Percentiles rank a stretch among this genome's conserved stretches.
phyloP scores from a whole-genome alignment of 2,329 filamentous ascomycete genomes.

The Alternaria incomplexa region DNA sequence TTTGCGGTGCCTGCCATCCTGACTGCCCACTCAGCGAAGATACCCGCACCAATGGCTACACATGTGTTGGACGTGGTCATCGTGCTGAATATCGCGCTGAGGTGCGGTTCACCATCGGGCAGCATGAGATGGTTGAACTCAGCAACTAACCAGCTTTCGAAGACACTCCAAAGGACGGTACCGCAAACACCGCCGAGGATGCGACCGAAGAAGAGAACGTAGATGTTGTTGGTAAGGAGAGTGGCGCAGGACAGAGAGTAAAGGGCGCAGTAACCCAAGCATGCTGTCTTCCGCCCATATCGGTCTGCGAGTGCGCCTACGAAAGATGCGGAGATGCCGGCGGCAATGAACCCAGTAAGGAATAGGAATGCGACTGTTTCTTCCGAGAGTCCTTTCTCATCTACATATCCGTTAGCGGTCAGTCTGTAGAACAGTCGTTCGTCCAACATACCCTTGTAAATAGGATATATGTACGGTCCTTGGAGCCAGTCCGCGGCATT shows the following conservation, averaged over 20 bases:
- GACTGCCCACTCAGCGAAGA: slow-evolving; percentile 61
- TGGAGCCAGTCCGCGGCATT: slow-evolving; percentile 57
- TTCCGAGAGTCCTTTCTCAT: slow-evolving; percentile 56
- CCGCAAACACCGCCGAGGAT: slow-evolving; percentile 62
- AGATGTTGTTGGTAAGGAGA: slow-evolving; percentile 56
- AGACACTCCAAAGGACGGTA: slow-evolving; percentile 64
- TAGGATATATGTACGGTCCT: slow-evolving; percentile 59
- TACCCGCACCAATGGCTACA: slow-evolving; percentile 61
- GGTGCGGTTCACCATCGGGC: slow-evolving; percentile 50
- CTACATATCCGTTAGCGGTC: slow-evolving; percentile 18
- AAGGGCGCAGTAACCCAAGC: slow-evolving; percentile 61
- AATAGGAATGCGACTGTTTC: slow-evolving; percentile 50
- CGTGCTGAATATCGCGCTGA: slow-evolving; percentile 61
- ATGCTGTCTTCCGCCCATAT: slow-evolving; percentile 60
- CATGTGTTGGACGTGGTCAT: slow-evolving; percentile 55
- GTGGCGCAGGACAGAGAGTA: slow-evolving; percentile 62
- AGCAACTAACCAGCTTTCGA: slow-evolving; percentile 68
- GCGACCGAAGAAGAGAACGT: slow-evolving; percentile 59
- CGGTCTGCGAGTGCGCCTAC: slow-evolving; percentile 58
- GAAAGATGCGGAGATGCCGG: slow-evolving; percentile 57
- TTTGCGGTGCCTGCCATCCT: slow-evolving; percentile 55
- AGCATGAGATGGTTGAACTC: slow-evolving; percentile 60
- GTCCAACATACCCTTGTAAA: slow-evolving; percentile 53
- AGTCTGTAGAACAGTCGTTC: neutral
- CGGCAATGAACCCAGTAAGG: slow-evolving; percentile 56